These are phyloP conservation scores for Populus alba DNA, from an alignment of 345 rosid genomes.

Conservation along the genomic window DNA sequence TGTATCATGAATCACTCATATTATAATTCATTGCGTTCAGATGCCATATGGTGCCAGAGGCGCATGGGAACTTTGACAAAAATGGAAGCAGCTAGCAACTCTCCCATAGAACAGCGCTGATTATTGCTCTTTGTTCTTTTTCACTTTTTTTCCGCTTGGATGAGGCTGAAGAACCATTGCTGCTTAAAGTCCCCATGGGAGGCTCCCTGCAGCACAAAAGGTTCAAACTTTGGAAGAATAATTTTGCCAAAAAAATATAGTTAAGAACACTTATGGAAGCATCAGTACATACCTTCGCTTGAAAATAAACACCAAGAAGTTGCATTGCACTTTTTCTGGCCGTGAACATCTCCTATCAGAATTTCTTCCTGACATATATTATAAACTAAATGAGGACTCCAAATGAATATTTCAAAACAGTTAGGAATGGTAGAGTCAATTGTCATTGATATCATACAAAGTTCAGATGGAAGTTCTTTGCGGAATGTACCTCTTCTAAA, in stretches of 20 bases:
- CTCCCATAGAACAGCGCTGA: slow-evolving; percentile 62
- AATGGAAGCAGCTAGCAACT: slow-evolving; percentile 82
- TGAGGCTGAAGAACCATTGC: slow-evolving; percentile 43
- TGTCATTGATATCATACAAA: no score
- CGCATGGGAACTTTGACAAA: slow-evolving; percentile 68
- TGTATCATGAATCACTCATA: slow-evolving; percentile 47
- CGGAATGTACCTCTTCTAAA: no score
- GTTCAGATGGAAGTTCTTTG: no score
- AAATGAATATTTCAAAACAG: slow-evolving; percentile 6
- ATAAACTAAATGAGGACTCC: not conserved
- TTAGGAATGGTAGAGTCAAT: no score
- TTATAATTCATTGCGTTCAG: slow-evolving; percentile 42
- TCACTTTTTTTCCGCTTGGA: slow-evolving; percentile 79
- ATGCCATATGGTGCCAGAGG: slow-evolving; percentile 47
- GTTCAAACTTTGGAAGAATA: slow-evolving; percentile 10
- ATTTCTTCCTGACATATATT: slow-evolving; percentile 57
- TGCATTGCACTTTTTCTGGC: slow-evolving; percentile 86
- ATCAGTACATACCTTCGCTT: slow-evolving; percentile 54
- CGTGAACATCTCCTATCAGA: slow-evolving; percentile 81
- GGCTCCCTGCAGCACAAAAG: slow-evolving; percentile 58
- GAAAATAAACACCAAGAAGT: slow-evolving; percentile 84
- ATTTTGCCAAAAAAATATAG: slow-evolving; percentile 6
- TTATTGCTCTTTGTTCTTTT: slow-evolving; percentile 51
- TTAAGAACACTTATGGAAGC: slow-evolving; percentile 10
- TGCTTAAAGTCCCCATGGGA: slow-evolving; percentile 46